A percentile compares a stretch with the other conserved stretches of the same genome.
Conservation (phyloP, 2,329 filamentous ascomycete genomes). For the Neopestalotiopsis sp. region DNA sequence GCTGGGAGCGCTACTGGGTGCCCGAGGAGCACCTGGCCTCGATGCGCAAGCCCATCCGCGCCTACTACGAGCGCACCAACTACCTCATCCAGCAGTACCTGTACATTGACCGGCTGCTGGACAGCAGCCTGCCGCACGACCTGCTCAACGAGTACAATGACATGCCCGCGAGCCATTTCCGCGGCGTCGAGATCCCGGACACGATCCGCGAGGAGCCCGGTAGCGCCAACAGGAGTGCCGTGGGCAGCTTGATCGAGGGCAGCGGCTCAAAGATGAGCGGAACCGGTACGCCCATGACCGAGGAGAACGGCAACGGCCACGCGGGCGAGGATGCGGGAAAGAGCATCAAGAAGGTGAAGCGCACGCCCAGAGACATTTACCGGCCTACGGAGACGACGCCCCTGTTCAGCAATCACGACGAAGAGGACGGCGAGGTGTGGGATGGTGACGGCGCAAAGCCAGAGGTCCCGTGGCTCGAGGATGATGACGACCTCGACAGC, state of each 20-base stretch:
- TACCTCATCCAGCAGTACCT: conserved; percentile 88
- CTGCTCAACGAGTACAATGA: conserved; percentile 88
- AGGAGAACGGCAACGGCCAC: conserved; percentile 8
- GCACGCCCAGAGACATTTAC: conserved; percentile 87
- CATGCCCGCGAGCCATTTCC: conserved; percentile 59
- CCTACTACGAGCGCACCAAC: conserved; percentile 91
- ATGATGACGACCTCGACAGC: conserved; percentile 74
- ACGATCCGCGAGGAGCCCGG: conserved; percentile 76
- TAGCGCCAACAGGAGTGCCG: conserved; percentile 36
- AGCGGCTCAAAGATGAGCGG: background rate
- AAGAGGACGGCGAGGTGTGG: conserved; percentile 49
- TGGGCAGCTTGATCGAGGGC: conserved; percentile 24
- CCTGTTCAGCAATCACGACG: conserved; percentile 58
- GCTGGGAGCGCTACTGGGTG: conserved; percentile 88
- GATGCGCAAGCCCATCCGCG: conserved; percentile 76
- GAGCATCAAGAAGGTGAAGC: conserved; percentile 62
- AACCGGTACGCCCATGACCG: background rate
- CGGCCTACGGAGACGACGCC: conserved; percentile 73
- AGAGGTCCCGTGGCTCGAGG: conserved; percentile 72
- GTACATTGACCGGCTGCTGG: conserved; percentile 88
- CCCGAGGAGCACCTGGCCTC: conserved; percentile 73
- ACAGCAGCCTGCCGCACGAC: conserved; percentile 90
- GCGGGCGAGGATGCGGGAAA: conserved; percentile 10
- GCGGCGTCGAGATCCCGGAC: conserved; percentile 65
- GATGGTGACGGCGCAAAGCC: conserved; percentile 47